phyloP scores from a whole-genome alignment of 768 basidiomycete genomes.

The Termitomyces sp. region DNA sequence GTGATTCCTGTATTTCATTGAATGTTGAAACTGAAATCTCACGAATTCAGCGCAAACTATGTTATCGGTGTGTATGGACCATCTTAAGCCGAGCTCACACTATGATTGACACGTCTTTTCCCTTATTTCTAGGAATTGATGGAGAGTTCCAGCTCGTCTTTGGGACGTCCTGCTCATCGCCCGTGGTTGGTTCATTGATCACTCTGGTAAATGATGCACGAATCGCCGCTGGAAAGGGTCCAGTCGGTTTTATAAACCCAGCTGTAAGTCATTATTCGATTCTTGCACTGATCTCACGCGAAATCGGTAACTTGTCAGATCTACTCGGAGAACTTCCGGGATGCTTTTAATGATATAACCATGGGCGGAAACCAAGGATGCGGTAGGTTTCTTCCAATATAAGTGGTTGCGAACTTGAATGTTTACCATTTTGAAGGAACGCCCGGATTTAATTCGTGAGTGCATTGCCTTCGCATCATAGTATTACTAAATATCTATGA shows the following conservation, averaged over 20 bases:
- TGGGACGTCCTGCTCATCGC: slow-evolving; percentile 46
- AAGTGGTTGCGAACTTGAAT: neutral
- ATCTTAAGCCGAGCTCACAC: neutral
- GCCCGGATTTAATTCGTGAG: slow-evolving; percentile 28
- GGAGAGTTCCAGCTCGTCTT: slow-evolving; percentile 34
- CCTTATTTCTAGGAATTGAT: slow-evolving; percentile 23
- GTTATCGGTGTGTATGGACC: slow-evolving; percentile 24
- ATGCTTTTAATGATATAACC: slow-evolving; percentile 36
- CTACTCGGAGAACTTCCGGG: slow-evolving; percentile 26
- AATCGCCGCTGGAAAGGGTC: slow-evolving; percentile 30
- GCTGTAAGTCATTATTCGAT: slow-evolving; percentile 20
- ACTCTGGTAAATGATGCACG: slow-evolving; percentile 50
- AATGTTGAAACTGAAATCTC: neutral
- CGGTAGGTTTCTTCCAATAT: slow-evolving; percentile 15
- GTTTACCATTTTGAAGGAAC: slow-evolving; percentile 18
- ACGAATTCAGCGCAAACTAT: slow-evolving; percentile 27
- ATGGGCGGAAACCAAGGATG: slow-evolving; percentile 35
- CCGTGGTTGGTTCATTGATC: slow-evolving; percentile 41
- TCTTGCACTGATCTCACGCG: neutral
- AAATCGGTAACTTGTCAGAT: slow-evolving; percentile 20
- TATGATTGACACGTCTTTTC: neutral
- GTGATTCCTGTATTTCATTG: neutral
- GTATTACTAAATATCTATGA: neutral
- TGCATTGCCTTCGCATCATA: neutral
- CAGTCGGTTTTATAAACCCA: slow-evolving; percentile 48